These are phyloP conservation scores for Mycena albidolilacea DNA, from an alignment of 768 basidiomycete species.

Conservation along the genomic window DNA sequence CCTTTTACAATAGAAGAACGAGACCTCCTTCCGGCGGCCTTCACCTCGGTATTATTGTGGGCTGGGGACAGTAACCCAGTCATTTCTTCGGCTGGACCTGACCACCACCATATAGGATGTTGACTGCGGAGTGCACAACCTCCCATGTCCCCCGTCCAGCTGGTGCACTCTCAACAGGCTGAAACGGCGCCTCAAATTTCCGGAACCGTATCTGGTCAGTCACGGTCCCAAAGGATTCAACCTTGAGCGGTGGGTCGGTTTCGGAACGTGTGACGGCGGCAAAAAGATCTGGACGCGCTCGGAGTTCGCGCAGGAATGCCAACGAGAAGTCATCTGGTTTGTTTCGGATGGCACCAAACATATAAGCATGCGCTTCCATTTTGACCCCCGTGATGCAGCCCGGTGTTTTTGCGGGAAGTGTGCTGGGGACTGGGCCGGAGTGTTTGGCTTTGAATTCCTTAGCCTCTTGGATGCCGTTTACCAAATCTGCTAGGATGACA, in stretches of 20 bases:
- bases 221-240: conserved; percentile 46
- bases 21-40: conserved; percentile 22
- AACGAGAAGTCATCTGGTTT: conserved; percentile 45
- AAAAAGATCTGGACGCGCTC: conserved; percentile 50
- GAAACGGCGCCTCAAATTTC: conserved; percentile 44
- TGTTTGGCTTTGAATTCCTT: neutral
- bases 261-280: conserved; percentile 49
- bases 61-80: neutral
- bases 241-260: conserved; percentile 41
- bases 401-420: conserved; percentile 31
- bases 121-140: conserved; percentile 32
- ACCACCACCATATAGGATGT: conserved; percentile 42
- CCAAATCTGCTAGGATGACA: neutral
- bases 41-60: neutral
- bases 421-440: conserved; percentile 14
- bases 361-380: conserved; percentile 40
- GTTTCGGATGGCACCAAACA: conserved; percentile 51
- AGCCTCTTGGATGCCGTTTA: neutral
- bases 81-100: neutral
- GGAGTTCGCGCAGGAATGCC: conserved; percentile 47
- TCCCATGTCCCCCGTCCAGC: conserved; percentile 35
- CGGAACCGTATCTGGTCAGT: conserved; percentile 34
- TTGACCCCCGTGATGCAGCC: conserved; percentile 45
- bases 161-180: conserved; percentile 6
- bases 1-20: conserved; percentile 49